Conservation (phyloP, 169 alveolate genomes). For the Eimeria sp. region DNA sequence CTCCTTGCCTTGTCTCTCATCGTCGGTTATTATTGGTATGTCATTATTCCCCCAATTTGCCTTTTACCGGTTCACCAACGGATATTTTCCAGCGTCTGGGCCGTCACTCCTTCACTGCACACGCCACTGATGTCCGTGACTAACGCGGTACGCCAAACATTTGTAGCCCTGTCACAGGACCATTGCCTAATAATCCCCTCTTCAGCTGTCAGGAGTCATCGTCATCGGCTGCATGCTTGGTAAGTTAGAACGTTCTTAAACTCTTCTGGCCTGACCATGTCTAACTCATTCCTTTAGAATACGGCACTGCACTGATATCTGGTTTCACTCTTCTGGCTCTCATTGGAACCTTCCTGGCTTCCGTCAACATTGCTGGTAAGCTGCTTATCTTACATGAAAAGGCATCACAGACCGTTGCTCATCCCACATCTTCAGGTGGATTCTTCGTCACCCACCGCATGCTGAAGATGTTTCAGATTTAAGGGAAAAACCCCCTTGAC, state of each 20-base stretch:
- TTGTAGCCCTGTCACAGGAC: too few species aligned
- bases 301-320: conserved; percentile 55
- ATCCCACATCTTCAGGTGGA: conserved; percentile 90
- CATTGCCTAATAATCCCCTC: neutral
- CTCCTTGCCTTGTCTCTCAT: conserved; percentile 79
- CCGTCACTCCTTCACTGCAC: conserved; percentile 94
- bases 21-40: conserved; percentile 81
- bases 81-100: conserved; percentile 74
- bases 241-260: neutral
- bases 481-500: conserved; percentile 51
- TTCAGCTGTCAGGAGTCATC: conserved; percentile 91
- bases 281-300: conserved; percentile 59
- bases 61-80: neutral
- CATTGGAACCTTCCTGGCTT: conserved; percentile 80
- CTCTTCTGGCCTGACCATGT: neutral
- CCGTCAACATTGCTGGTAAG: conserved; percentile 85
- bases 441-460: conserved; percentile 96
- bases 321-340: conserved; percentile 65
- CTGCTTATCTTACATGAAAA: neutral
- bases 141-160: conserved; percentile 87
- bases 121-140: conserved; percentile 96
- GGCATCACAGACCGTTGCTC: neutral
- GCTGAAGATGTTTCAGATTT: conserved; percentile 94
- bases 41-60: neutral
- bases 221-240: conserved; percentile 92